These are phyloP conservation scores for Globisporangium perplexum DNA, from an alignment of 352 stramenopile genomes.

Conservation along the genomic window DNA sequence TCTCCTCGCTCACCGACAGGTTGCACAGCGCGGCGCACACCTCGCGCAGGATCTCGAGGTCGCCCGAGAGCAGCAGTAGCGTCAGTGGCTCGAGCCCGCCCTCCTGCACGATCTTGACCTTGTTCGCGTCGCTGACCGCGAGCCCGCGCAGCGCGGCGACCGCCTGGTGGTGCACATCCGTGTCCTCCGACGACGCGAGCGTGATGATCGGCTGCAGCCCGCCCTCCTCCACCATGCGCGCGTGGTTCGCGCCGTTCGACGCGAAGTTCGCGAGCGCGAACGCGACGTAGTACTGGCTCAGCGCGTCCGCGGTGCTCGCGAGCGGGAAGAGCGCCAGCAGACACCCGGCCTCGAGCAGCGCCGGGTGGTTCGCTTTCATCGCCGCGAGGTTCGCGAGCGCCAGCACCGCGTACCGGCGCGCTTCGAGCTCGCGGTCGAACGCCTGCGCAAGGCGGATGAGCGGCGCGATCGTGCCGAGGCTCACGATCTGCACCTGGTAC, in stretches of 20 bases:
- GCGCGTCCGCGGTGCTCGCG: conserved; percentile 88
- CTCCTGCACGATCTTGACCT: conserved; percentile 97
- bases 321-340: conserved; percentile 91
- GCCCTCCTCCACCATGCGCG: conserved; percentile 92
- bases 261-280: conserved; percentile 94
- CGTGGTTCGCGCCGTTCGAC: conserved; percentile 91
- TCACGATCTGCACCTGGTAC: conserved; percentile 94
- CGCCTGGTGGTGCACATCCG: conserved; percentile 93
- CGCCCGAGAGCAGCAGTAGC: conserved; percentile 83
- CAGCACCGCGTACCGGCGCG: conserved; percentile 90
- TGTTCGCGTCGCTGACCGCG: conserved; percentile 87
- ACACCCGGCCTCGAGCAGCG: conserved; percentile 89
- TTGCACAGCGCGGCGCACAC: conserved; percentile 94
- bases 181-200: conserved; percentile 87
- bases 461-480: conserved; percentile 89
- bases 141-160: conserved; percentile 92
- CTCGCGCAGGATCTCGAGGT: conserved; percentile 93
- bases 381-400: conserved; percentile 94
- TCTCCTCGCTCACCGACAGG: conserved; percentile 93
- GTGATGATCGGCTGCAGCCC: conserved; percentile 95
- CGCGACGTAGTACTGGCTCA: conserved; percentile 95
- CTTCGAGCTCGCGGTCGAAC: conserved; percentile 91
- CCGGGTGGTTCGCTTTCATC: conserved; percentile 93
- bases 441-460: conserved; percentile 84
- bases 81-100: conserved; percentile 92